phyloP scores from a whole-genome alignment of 2,329 filamentous ascomycete species.

The Aspergillus sp. region DNA sequence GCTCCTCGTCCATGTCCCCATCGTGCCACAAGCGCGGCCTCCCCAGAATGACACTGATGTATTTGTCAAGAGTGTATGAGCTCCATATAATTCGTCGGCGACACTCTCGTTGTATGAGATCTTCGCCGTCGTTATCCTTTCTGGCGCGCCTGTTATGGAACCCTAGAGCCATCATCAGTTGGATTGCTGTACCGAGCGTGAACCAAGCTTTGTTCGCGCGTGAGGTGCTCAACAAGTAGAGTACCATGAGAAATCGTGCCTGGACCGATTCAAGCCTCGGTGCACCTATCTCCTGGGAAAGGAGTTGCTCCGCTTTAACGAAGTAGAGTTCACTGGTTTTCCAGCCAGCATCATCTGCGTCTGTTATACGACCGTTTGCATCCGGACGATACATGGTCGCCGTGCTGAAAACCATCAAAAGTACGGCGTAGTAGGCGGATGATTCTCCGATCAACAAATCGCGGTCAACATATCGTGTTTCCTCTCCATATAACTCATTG shows the following conservation, averaged over 20 bases:
- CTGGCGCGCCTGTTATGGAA: constrained; percentile 29
- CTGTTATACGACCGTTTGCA: constrained; percentile 13
- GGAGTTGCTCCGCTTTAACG: constrained; percentile 18
- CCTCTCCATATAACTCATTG: constrained; percentile 12
- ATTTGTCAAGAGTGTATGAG: constrained; percentile 40
- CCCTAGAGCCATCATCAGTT: constrained; percentile 38
- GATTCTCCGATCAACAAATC: background rate
- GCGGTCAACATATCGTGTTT: background rate
- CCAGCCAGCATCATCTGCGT: constrained; percentile 16
- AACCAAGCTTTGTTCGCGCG: constrained; percentile 40
- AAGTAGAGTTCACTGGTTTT: constrained; percentile 23
- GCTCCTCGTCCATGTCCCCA: constrained; percentile 51
- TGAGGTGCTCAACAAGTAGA: constrained; percentile 40
- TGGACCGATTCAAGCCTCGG: constrained; percentile 23
- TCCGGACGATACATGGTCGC: constrained; percentile 19
- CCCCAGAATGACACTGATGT: constrained; percentile 40
- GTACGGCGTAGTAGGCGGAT: constrained; percentile 13
- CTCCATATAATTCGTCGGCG: constrained; percentile 40
- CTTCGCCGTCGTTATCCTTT: constrained; percentile 5
- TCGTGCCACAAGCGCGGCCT: constrained; percentile 37
- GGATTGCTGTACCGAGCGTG: constrained; percentile 36
- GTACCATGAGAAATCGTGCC: constrained; percentile 22
- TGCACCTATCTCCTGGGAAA: constrained; percentile 18
- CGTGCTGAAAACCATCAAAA: constrained; percentile 21
- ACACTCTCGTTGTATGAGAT: constrained; percentile 28